These are phyloP conservation scores for Aegilops tauschii DNA, from an alignment of 176 grass and related monocot species.

Conservation along the genomic window DNA sequence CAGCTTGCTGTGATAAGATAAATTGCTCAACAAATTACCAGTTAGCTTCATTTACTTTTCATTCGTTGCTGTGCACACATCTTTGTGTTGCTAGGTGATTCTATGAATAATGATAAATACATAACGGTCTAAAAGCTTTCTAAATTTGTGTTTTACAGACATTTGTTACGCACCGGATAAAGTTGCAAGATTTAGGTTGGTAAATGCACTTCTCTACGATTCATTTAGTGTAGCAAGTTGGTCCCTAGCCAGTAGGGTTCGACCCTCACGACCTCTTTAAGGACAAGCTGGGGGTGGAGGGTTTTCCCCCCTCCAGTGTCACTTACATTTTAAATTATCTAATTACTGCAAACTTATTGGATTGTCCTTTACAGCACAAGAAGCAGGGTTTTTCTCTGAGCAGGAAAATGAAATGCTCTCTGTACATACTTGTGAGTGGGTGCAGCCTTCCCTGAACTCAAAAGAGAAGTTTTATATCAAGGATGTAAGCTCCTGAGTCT, in stretches of 20 bases:
- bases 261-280: not conserved
- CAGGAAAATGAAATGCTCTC: constrained; percentile 19
- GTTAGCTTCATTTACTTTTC: not conserved
- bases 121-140: constrained; percentile 12
- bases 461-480: constrained; percentile 72
- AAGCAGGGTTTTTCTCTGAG: constrained; percentile 38
- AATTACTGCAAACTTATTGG: not conserved
- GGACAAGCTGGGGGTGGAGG: not conserved
- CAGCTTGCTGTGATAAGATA: not conserved
- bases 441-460: constrained; percentile 61
- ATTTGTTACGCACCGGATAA: constrained; percentile 82
- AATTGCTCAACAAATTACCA: not conserved
- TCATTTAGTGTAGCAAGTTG: not conserved
- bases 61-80: constrained; percentile 5
- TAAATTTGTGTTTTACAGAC: constrained; percentile 58
- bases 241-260: not conserved
- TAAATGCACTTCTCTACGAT: constrained; percentile 19
- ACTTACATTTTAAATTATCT: not conserved
- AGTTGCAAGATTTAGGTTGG: constrained; percentile 62
- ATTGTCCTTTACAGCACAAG: constrained; percentile 31
- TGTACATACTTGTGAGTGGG: constrained; percentile 61
- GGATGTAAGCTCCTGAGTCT: constrained; percentile 48
- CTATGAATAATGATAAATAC: not conserved
- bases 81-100: not conserved
- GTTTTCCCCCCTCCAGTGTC: not conserved